Percentiles rank a stretch among this genome's conserved stretches.
phyloP scores from a whole-genome alignment of 192 early-diverging fungal genomes.

The Podila horticola region DNA sequence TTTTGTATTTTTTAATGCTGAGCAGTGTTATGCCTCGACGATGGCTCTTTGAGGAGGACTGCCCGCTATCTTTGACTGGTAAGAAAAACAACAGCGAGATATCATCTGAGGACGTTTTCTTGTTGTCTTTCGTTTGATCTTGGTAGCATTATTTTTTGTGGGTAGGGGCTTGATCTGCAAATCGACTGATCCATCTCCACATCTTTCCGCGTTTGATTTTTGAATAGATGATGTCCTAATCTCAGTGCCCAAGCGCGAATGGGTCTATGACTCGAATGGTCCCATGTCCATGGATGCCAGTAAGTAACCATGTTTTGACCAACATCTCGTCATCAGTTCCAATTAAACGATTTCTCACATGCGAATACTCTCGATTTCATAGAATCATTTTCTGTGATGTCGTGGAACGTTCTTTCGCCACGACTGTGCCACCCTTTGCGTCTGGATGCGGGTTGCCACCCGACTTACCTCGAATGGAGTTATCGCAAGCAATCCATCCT shows the following conservation, averaged over 20 bases:
- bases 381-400: conserved; percentile 48
- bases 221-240: conserved; percentile 33
- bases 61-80: conserved; percentile 18
- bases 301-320: not conserved
- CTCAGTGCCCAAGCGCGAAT: conserved; percentile 39
- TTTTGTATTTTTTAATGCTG: conserved; percentile 33
- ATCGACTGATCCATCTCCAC: not conserved
- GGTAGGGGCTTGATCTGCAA: no score
- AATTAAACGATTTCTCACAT: no score
- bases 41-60: conserved; percentile 45
- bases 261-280: conserved; percentile 37
- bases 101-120: not conserved
- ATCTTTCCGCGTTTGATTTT: not conserved
- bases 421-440: conserved; percentile 33
- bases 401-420: conserved; percentile 49
- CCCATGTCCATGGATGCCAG: conserved; percentile 47
- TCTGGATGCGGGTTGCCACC: conserved; percentile 35
- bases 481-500: conserved; percentile 42
- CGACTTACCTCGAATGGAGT: conserved; percentile 36
- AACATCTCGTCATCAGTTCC: no score
- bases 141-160: no score
- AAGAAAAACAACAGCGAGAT: conserved; percentile 4
- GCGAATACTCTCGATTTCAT: not conserved
- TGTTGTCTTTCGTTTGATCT: no score
- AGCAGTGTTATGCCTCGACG: conserved; percentile 50